A percentile compares a stretch with the other conserved stretches of the same genome.
Evolutionary conservation across 1,284 basidiomycete species (phyloP).

Genomic region (Leccinum fallax): DNA sequence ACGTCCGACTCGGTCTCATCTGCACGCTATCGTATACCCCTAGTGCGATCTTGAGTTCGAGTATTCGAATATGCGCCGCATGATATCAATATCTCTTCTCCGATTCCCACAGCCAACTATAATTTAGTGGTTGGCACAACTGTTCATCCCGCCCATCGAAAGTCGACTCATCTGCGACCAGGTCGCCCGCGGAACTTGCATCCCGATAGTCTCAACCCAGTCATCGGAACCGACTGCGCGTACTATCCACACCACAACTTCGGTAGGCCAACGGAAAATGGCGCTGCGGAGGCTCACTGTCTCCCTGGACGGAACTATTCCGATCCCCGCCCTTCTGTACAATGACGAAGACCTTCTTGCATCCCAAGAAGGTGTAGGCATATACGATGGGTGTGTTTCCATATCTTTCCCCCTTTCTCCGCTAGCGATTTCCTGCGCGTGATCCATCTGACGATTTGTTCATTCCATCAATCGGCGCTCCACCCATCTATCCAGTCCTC

Average conservation of each 20-base stretch:
- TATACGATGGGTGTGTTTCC: conserved; percentile 82
- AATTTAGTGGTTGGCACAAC: conserved; percentile 11
- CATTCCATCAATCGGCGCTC: conserved; percentile 35
- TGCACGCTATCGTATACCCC: conserved; percentile 7
- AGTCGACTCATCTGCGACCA: conserved; percentile 13
- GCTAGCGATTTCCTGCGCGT: conserved; percentile 16
- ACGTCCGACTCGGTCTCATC: conserved; percentile 7
- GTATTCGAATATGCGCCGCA: conserved; percentile 7
- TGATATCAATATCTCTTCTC: not conserved
- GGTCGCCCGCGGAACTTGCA: conserved; percentile 3
- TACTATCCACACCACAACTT: conserved; percentile 5
- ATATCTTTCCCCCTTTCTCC: conserved; percentile 1
- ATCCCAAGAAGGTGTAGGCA: conserved; percentile 78
- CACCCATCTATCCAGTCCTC: conserved; percentile 53
- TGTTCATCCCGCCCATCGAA: conserved; percentile 5
- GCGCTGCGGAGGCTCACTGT: conserved; percentile 54
- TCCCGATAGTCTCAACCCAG: not conserved
- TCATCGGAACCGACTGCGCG: not conserved
- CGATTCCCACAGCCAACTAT: conserved; percentile 15
- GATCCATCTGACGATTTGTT: conserved; percentile 18
- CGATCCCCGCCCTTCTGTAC: conserved; percentile 72
- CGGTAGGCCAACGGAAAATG: conserved; percentile 38
- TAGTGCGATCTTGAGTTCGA: conserved; percentile 6
- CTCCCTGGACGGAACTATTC: conserved; percentile 71
- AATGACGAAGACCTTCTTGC: conserved; percentile 76